phyloP scores from a whole-genome alignment of 1,284 basidiomycete genomes.

The Trichosporon ovoides region DNA sequence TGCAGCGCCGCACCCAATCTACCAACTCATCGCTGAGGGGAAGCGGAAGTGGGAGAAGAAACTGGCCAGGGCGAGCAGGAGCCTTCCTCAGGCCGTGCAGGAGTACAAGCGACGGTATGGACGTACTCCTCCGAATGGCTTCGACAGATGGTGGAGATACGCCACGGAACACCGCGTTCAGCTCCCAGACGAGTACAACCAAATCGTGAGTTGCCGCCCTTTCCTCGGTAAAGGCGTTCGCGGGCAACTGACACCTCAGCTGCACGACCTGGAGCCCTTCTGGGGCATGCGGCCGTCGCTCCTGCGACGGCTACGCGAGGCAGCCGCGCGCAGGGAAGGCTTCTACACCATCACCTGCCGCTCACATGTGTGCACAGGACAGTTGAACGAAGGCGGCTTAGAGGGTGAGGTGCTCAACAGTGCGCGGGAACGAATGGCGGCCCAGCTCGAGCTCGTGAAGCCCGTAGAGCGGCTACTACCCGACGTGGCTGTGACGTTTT shows the following conservation, averaged over 20 bases:
- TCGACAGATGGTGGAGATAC: conserved; percentile 45
- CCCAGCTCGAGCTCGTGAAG: conserved; percentile 34
- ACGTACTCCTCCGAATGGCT: conserved; percentile 44
- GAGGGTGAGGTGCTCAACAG: conserved; percentile 32
- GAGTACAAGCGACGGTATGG: conserved; percentile 49
- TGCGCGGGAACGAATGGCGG: conserved; percentile 29
- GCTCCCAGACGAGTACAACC: conserved; percentile 48
- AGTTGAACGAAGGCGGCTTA: conserved; percentile 28
- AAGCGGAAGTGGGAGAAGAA: conserved; percentile 47
- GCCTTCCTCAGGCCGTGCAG: conserved; percentile 45
- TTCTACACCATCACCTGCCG: conserved; percentile 43
- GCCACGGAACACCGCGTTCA: conserved; percentile 32
- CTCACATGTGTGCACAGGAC: conserved; percentile 21
- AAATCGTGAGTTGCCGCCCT: conserved; percentile 35
- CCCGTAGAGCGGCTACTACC: conserved; percentile 33
- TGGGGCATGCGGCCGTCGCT: conserved; percentile 31
- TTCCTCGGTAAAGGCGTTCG: too few relatives aligned
- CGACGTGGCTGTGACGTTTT: conserved; percentile 37
- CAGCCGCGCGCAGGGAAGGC: conserved; percentile 28
- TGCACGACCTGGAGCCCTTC: conserved; percentile 45
- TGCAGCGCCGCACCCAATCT: conserved; percentile 45
- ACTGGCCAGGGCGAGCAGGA: conserved; percentile 43
- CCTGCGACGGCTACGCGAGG: conserved; percentile 21
- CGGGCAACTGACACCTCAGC: conserved; percentile 19
- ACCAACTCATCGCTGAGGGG: conserved; percentile 43